Percentiles rank a stretch among this genome's conserved stretches.
Evolutionary conservation across 1,284 basidiomycete genomes (phyloP).

Genomic region (Ganoderma lucidum): DNA sequence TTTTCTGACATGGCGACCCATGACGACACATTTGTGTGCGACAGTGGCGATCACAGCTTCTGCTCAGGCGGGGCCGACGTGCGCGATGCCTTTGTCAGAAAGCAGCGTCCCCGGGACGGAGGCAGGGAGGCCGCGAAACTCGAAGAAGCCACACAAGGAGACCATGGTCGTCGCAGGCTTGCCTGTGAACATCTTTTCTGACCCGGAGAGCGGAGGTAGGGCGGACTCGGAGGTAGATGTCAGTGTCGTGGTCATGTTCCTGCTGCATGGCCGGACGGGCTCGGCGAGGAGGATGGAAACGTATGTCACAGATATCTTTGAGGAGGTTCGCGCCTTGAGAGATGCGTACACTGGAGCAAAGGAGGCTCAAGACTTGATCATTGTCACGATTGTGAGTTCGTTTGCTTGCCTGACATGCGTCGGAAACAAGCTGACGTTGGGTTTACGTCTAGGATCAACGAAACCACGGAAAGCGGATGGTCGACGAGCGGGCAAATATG

Average conservation of each 20-base stretch:
- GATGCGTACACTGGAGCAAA: background rate
- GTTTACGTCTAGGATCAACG: slow-evolving; percentile 68
- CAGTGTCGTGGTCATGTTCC: slow-evolving; percentile 57
- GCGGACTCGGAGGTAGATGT: slow-evolving; percentile 37
- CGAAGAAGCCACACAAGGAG: slow-evolving; percentile 3
- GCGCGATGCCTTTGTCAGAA: background rate
- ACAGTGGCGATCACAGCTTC: background rate
- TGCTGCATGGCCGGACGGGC: slow-evolving; percentile 64
- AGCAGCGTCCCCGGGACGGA: background rate
- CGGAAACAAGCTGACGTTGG: background rate
- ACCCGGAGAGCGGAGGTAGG: slow-evolving; percentile 31
- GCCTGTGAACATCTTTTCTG: slow-evolving; percentile 50
- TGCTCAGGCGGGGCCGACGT: background rate
- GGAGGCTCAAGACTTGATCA: slow-evolving; percentile 50
- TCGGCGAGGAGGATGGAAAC: slow-evolving; percentile 41
- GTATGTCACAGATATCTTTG: slow-evolving; percentile 41
- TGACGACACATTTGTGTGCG: background rate
- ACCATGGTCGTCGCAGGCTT: slow-evolving; percentile 54
- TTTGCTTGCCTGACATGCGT: background rate
- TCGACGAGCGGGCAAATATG: slow-evolving; percentile 61
- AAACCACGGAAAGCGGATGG: slow-evolving; percentile 74
- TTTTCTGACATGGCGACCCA: background rate
- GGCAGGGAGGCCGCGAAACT: background rate
- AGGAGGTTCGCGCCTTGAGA: slow-evolving; percentile 24
- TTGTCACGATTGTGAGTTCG: slow-evolving; percentile 64